phyloP scores from a whole-genome alignment of 192 early-diverging fungal species.

The Coemansia sp. region DNA sequence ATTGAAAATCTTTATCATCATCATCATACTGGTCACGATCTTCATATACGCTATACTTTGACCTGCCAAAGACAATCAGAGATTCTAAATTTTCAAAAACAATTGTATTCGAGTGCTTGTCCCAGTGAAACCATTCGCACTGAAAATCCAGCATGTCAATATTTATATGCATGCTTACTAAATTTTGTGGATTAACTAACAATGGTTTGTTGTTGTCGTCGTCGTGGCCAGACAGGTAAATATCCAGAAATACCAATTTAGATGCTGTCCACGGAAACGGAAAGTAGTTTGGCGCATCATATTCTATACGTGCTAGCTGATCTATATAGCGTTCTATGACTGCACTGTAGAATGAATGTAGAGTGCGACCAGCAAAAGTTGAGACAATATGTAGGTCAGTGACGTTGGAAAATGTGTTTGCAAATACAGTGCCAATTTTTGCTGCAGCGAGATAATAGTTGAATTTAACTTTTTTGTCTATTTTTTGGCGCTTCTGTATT shows the following conservation, averaged over 20 bases:
- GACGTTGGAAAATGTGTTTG: background rate
- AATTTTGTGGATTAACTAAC: background rate
- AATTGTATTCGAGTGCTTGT: background rate
- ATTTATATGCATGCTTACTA: background rate
- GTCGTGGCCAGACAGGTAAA: background rate
- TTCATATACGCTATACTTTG: background rate
- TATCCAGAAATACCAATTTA: background rate
- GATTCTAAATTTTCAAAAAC: background rate
- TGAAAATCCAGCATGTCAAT: background rate
- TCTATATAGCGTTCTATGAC: background rate
- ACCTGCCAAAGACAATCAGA: background rate
- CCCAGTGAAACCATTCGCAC: constrained; percentile 4
- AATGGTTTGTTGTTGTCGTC: background rate
- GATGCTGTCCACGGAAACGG: background rate
- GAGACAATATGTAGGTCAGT: background rate
- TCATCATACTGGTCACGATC: background rate
- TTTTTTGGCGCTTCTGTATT: constrained; percentile 1
- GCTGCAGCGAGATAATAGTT: background rate
- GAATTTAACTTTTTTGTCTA: background rate
- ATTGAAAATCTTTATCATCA: background rate
- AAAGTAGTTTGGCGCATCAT: background rate
- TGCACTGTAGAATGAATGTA: background rate
- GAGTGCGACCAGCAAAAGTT: background rate
- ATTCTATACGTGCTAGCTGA: background rate
- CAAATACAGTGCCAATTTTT: background rate